Conservation (phyloP, 768 basidiomycete genomes). For the Tricholoma hemisulphureum region DNA sequence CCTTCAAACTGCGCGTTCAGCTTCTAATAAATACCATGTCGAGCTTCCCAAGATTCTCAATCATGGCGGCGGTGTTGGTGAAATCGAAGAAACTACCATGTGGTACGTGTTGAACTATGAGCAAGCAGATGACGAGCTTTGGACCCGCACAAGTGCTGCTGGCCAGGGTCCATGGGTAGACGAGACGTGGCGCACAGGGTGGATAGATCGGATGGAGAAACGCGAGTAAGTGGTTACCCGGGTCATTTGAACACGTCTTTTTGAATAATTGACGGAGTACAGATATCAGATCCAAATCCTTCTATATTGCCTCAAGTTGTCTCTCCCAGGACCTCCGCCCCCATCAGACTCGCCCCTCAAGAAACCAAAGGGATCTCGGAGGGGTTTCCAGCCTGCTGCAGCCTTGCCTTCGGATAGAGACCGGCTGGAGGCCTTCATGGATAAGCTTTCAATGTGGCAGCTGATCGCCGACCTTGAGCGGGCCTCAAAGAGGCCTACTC, state of each 20-base stretch:
- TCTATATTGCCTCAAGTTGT: constrained; percentile 63
- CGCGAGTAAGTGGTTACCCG: constrained; percentile 49
- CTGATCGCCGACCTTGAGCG: constrained; percentile 43
- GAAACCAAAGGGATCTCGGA: constrained; percentile 27
- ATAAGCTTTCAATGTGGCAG: constrained; percentile 79
- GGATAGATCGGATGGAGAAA: constrained; percentile 66
- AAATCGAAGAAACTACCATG: constrained; percentile 72
- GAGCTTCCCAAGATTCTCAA: constrained; percentile 61
- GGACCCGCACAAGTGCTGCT: constrained; percentile 20
- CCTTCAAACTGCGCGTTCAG: constrained; percentile 55
- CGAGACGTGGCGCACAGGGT: constrained; percentile 51
- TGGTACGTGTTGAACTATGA: constrained; percentile 72
- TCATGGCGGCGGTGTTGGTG: constrained; percentile 58
- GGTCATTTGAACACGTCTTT: background rate
- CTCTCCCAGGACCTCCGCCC: constrained; percentile 57
- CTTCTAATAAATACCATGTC: constrained; percentile 58
- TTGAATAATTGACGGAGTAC: background rate
- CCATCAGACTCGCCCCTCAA: constrained; percentile 40
- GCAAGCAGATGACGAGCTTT: constrained; percentile 38
- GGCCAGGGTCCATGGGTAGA: constrained; percentile 44
- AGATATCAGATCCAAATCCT: constrained; percentile 79
- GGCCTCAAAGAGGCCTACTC: constrained; percentile 12
- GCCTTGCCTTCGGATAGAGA: constrained; percentile 40
- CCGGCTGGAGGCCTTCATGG: constrained; percentile 72
- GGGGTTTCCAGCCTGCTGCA: constrained; percentile 20